These are phyloP conservation scores for Ophiocordyceps sinensis DNA, from an alignment of 2,329 filamentous ascomycete species.

Conservation along the genomic window DNA sequence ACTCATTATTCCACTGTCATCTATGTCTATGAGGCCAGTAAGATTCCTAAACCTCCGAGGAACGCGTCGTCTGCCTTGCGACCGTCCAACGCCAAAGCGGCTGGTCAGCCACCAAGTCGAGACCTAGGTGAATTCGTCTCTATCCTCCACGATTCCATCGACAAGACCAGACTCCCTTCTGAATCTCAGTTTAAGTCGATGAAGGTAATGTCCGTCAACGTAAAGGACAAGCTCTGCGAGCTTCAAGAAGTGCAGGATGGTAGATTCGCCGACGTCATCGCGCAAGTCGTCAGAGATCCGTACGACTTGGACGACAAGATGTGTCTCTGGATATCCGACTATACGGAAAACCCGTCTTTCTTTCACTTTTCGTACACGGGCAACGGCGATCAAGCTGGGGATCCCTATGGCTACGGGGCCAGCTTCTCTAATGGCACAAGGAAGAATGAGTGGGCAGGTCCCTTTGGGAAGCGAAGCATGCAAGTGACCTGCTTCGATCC, in stretches of 20 bases:
- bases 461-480: conserved; percentile 57
- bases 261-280: conserved; percentile 55
- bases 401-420: conserved; percentile 38
- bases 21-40: conserved; percentile 23
- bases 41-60: conserved; percentile 18
- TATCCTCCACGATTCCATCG: conserved; percentile 27
- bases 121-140: conserved; percentile 30
- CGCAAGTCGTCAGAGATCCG: conserved; percentile 47
- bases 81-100: conserved; percentile 6
- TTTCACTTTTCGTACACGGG: conserved; percentile 29
- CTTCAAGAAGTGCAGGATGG: conserved; percentile 46
- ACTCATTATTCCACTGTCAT: conserved; percentile 27
- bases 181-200: conserved; percentile 25
- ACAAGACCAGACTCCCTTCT: conserved; percentile 28
- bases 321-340: conserved; percentile 68
- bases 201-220: conserved; percentile 23
- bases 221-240: conserved; percentile 43
- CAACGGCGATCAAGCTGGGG: conserved; percentile 29
- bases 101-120: conserved; percentile 6
- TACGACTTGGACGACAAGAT: conserved; percentile 28
- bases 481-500: conserved; percentile 57
- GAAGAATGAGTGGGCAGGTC: conserved; percentile 49
- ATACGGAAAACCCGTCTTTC: conserved; percentile 56
- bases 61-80: conserved; percentile 19
- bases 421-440: conserved; percentile 9